Evolutionary conservation across 768 basidiomycete genomes (phyloP).

Genomic region (Tricholoma sp.): DNA sequence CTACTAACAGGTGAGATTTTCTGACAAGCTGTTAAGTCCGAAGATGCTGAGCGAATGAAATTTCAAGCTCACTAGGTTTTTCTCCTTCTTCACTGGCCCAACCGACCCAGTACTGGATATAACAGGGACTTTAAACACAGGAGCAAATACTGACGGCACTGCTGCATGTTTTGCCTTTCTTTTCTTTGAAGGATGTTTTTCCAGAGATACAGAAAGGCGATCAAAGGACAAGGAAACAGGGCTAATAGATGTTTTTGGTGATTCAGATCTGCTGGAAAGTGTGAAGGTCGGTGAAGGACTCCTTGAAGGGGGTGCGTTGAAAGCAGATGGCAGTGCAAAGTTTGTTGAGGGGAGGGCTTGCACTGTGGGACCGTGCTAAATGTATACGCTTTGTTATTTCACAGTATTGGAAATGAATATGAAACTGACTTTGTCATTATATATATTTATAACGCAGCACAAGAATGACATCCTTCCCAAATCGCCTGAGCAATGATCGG

Average conservation of each 20-base stretch:
- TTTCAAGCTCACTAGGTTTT: background rate
- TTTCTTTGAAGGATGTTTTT: background rate
- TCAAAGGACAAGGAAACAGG: background rate
- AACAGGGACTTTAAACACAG: background rate
- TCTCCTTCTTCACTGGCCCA: background rate
- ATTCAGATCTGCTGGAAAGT: background rate
- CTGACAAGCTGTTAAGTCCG: background rate
- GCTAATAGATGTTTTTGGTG: background rate
- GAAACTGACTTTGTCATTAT: background rate
- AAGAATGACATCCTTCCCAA: background rate
- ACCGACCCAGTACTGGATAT: background rate
- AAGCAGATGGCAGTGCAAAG: background rate
- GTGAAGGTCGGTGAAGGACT: background rate
- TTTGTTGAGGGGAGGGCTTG: background rate
- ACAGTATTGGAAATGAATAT: no score
- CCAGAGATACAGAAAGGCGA: background rate
- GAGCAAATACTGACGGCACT: background rate
- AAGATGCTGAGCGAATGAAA: background rate
- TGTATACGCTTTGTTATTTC: background rate
- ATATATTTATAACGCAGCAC: background rate
- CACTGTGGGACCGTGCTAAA: background rate
- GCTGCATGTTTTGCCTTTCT: background rate
- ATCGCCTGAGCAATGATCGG: background rate
- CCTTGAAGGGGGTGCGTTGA: background rate
- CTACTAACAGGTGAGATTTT: background rate